Conservation (phyloP, 768 basidiomycete species). For the Boletus sensibilis region DNA sequence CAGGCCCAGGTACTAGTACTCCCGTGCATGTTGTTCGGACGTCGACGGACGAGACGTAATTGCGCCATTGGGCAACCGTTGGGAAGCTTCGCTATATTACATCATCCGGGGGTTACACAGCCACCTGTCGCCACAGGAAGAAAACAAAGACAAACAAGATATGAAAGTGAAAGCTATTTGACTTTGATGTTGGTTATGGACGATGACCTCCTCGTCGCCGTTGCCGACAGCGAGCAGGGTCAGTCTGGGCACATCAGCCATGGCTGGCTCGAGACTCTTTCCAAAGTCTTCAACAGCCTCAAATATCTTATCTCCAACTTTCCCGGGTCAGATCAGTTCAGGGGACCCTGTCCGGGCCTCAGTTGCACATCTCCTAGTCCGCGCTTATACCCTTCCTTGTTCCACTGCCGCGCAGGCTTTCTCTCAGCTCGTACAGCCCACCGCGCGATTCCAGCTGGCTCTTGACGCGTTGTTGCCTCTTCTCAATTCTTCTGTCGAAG, state of each 20-base stretch:
- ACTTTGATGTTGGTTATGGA: conserved; percentile 25
- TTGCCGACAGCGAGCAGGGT: conserved; percentile 33
- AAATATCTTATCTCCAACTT: conserved; percentile 35
- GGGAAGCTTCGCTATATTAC: neutral
- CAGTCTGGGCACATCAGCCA: conserved; percentile 20
- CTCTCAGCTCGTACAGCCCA: conserved; percentile 70
- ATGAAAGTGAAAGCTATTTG: neutral
- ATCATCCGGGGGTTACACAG: neutral
- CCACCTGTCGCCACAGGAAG: conserved; percentile 19
- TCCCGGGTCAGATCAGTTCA: conserved; percentile 33
- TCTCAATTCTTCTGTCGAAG: conserved; percentile 58
- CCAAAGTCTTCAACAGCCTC: conserved; percentile 33
- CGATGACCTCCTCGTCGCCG: conserved; percentile 35
- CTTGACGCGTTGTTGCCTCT: conserved; percentile 78
- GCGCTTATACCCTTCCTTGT: conserved; percentile 69
- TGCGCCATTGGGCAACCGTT: no score
- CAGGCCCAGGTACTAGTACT: no score
- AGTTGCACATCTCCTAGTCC: conserved; percentile 63
- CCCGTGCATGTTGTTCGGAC: no score
- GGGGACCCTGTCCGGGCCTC: conserved; percentile 54
- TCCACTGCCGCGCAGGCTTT: conserved; percentile 77
- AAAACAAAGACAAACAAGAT: conserved; percentile 22
- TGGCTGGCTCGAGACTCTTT: conserved; percentile 36
- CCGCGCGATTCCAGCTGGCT: conserved; percentile 78
- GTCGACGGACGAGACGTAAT: neutral